Percentiles rank a stretch among this genome's conserved stretches.
phyloP scores from a whole-genome alignment of 306 rosid genomes.

The Dryas drummondii region DNA sequence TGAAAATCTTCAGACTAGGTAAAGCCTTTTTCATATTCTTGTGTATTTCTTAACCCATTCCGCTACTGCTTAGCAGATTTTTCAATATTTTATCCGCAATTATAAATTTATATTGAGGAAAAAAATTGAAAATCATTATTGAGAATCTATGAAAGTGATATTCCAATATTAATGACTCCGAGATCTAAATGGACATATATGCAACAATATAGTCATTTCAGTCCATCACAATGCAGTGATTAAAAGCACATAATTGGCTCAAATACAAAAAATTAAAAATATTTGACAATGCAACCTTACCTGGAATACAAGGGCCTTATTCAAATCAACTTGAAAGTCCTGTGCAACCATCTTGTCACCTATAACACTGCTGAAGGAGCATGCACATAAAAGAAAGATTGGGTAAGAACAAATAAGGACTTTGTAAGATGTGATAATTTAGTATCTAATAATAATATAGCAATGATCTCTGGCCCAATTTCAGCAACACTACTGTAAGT shows the following conservation, averaged over 20 bases:
- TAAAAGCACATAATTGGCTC: not conserved
- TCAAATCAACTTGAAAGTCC: slow-evolving; percentile 75
- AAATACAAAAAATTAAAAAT: not conserved
- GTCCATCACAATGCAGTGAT: not conserved
- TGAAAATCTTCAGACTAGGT: not conserved
- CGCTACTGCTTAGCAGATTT: not conserved
- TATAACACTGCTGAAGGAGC: slow-evolving; percentile 30
- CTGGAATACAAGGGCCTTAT: slow-evolving; percentile 92
- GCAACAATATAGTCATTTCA: not conserved
- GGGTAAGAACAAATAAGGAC: slow-evolving; percentile 5
- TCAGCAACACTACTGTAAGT: not conserved
- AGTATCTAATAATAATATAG: not conserved
- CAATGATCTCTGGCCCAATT: not conserved
- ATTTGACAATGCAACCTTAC: slow-evolving; percentile 30
- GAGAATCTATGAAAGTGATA: not conserved
- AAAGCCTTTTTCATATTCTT: no score
- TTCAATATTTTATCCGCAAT: not conserved
- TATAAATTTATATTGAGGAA: not conserved
- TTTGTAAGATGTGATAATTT: not conserved
- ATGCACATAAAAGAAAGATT: not conserved
- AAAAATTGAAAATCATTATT: not conserved
- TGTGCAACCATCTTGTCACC: slow-evolving; percentile 65
- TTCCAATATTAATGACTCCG: not conserved
- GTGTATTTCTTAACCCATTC: no score
- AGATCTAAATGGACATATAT: not conserved